phyloP scores from a whole-genome alignment of 1,284 basidiomycete genomes.

The Fomitopsis betulina region DNA sequence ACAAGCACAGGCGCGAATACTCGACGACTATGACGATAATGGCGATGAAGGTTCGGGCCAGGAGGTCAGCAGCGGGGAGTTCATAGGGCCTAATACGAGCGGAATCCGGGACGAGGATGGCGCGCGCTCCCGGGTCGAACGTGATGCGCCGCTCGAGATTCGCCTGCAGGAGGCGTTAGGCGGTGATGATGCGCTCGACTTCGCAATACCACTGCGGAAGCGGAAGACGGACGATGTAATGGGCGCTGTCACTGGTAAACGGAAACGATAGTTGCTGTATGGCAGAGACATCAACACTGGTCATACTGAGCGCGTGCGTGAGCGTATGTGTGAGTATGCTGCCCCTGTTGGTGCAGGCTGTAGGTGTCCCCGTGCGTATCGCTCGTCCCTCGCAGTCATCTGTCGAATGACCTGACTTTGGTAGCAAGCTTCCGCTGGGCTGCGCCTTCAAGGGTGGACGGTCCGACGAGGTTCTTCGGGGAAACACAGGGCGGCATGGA shows the following conservation, averaged over 20 bases:
- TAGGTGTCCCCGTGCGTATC: not conserved
- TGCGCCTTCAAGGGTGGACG: not conserved
- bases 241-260: constrained; percentile 45
- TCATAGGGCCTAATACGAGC: constrained; percentile 16
- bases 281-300: not conserved
- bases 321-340: not conserved
- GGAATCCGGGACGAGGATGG: constrained; percentile 13
- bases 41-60: constrained; percentile 31
- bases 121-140: constrained; percentile 4
- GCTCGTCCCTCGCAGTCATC: not conserved
- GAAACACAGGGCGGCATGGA: not conserved
- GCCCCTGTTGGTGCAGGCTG: not conserved
- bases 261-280: constrained; percentile 40
- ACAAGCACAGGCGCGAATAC: constrained; percentile 40
- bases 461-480: not conserved
- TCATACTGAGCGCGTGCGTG: not conserved
- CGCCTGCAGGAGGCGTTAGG: constrained; percentile 18
- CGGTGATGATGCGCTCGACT: constrained; percentile 50
- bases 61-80: constrained; percentile 14
- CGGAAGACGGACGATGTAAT: constrained; percentile 51
- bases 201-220: constrained; percentile 60
- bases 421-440: not conserved
- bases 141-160: constrained; percentile 11
- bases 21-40: constrained; percentile 35
- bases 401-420: not conserved